Evolutionary conservation across 2,329 filamentous ascomycete species (phyloP).

Genomic region (Pseudogymnoascus sp.): DNA sequence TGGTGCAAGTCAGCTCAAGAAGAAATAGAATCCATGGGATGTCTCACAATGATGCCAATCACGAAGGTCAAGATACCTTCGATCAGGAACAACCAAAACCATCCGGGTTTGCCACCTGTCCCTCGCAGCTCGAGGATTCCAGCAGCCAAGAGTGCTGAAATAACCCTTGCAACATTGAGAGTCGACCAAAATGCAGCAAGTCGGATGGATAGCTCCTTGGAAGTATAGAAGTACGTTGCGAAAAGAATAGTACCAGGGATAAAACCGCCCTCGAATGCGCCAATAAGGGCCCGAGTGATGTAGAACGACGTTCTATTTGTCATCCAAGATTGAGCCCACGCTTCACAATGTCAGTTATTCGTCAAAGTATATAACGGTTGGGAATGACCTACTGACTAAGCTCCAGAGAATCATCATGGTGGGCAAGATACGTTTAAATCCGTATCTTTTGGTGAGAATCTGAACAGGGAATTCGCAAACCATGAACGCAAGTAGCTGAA

Average conservation of each 20-base stretch:
- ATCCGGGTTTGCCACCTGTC: slow-evolving; percentile 39
- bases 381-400: slow-evolving; percentile 31
- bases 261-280: slow-evolving; percentile 47
- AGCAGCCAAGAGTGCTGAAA: slow-evolving; percentile 41
- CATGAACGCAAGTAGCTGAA: slow-evolving; percentile 47
- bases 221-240: slow-evolving; percentile 65
- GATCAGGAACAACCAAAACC: slow-evolving; percentile 46
- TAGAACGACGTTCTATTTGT: slow-evolving; percentile 40
- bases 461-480: slow-evolving; percentile 51
- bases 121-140: slow-evolving; percentile 44
- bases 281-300: slow-evolving; percentile 43
- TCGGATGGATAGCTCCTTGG: slow-evolving; percentile 56
- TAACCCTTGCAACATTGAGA: slow-evolving; percentile 34
- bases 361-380: neutral
- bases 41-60: slow-evolving; percentile 38
- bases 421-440: slow-evolving; percentile 48
- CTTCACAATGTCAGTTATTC: slow-evolving; percentile 31
- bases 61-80: slow-evolving; percentile 38
- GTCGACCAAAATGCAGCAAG: slow-evolving; percentile 61
- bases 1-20: neutral
- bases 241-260: slow-evolving; percentile 56
- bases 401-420: slow-evolving; percentile 44
- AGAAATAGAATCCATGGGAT: neutral
- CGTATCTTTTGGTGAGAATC: slow-evolving; percentile 48
- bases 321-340: slow-evolving; percentile 44